Conservation (phyloP, 31 red algal genomes). For the Bonnemaisonia californica region DNA sequence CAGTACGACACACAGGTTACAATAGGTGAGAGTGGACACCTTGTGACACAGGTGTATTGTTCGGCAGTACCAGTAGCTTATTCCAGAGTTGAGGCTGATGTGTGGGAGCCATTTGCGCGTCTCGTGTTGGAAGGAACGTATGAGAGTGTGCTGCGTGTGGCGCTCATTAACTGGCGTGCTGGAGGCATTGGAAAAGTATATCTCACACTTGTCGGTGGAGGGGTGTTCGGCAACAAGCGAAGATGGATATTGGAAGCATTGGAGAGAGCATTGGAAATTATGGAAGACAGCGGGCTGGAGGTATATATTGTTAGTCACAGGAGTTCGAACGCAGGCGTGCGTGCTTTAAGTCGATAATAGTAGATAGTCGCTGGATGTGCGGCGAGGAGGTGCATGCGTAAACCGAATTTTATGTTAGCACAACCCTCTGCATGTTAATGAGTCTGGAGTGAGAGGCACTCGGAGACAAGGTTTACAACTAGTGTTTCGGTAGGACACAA, state of each 20-base stretch:
- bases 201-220: slow-evolving; percentile 31
- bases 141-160: slow-evolving; percentile 22
- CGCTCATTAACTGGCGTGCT: slow-evolving; percentile 4
- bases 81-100: not conserved
- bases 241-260: slow-evolving; percentile 37
- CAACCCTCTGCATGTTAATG: not conserved
- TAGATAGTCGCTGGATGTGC: too few relatives aligned
- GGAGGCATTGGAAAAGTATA: slow-evolving; percentile 1
- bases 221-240: slow-evolving; percentile 39
- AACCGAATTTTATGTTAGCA: not conserved
- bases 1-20: slow-evolving; percentile 16
- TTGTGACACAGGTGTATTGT: slow-evolving; percentile 39
- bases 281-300: not conserved
- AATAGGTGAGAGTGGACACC: not conserved
- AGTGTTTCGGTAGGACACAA: too few relatives aligned
- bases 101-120: slow-evolving; percentile 25
- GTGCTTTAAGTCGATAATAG: not conserved
- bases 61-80: slow-evolving; percentile 34
- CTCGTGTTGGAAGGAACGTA: slow-evolving; percentile 37
- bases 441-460: too few relatives aligned
- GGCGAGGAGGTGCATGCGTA: not conserved
- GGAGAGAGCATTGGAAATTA: not conserved
- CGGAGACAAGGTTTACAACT: too few relatives aligned
- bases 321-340: not conserved
- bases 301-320: slow-evolving; percentile 8